Evolutionary conservation across 2,329 filamentous ascomycete species (phyloP).

Genomic region (Aspergillaceae sp.): DNA sequence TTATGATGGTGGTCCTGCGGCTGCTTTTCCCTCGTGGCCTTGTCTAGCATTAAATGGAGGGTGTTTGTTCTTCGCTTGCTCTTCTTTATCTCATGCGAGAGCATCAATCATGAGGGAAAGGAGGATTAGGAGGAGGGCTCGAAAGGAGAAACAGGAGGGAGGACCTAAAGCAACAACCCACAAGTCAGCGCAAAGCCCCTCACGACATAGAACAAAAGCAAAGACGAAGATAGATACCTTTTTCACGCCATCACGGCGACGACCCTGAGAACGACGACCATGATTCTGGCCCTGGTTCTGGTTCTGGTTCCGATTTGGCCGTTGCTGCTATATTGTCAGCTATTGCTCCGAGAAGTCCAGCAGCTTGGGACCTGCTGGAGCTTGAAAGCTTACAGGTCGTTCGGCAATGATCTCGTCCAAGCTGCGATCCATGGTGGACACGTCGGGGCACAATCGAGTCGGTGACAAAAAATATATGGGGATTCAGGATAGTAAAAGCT

Average conservation of each 20-base stretch:
- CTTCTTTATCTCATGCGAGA: conserved; percentile 21
- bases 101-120: neutral
- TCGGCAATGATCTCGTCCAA: conserved; percentile 57
- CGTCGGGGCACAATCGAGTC: conserved; percentile 1
- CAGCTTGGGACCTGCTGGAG: neutral
- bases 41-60: too few species aligned
- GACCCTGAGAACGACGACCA: conserved; percentile 35
- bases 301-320: neutral
- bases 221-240: conserved; percentile 53
- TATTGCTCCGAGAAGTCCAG: conserved; percentile 1
- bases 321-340: conserved; percentile 16
- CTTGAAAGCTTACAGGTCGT: conserved; percentile 42
- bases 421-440: conserved; percentile 50
- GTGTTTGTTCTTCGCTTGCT: neutral
- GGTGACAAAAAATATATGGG: neutral
- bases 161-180: conserved; percentile 25
- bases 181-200: conserved; percentile 6
- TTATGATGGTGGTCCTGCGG: too few species aligned
- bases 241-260: conserved; percentile 76
- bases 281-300: conserved; percentile 19
- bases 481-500: too few species aligned
- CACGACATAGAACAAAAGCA: conserved; percentile 11
- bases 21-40: too few species aligned
- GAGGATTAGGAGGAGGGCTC: conserved; percentile 19
- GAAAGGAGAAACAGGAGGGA: conserved; percentile 34